These are phyloP conservation scores for Colletotrichum sublineola DNA, from an alignment of 2,329 filamentous ascomycete species.

Conservation along the genomic window DNA sequence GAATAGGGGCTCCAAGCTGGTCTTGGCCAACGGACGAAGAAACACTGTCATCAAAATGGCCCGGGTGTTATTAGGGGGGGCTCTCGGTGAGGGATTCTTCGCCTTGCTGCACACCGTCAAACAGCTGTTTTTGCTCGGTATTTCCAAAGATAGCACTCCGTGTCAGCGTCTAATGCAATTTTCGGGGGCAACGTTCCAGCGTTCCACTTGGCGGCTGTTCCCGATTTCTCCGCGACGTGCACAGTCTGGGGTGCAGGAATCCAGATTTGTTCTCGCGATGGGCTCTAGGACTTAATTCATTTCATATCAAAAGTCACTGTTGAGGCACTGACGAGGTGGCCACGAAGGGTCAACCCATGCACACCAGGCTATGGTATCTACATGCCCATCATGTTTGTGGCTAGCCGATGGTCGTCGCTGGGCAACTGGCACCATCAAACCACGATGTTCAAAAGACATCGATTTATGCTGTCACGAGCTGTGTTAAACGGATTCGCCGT, in stretches of 20 bases:
- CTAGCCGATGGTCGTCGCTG: not conserved
- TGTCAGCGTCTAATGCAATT: conserved; percentile 22
- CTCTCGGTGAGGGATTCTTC: conserved; percentile 4
- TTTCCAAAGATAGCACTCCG: conserved; percentile 24
- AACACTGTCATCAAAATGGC: not conserved
- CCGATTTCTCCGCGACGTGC: conserved; percentile 13
- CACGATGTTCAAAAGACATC: no score
- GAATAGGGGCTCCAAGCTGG: not conserved
- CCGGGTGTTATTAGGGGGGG: not conserved
- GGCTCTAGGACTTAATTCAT: not conserved
- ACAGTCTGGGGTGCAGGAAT: conserved; percentile 24
- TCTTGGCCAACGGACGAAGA: not conserved
- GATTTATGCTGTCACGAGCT: not conserved
- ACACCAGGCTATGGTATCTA: not conserved
- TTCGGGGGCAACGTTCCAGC: not conserved
- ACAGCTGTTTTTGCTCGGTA: not conserved
- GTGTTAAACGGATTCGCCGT: no score
- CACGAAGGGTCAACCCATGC: not conserved
- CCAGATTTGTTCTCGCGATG: not conserved
- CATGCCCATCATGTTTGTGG: not conserved
- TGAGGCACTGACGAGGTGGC: not conserved
- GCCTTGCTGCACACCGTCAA: not conserved
- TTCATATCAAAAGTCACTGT: not conserved
- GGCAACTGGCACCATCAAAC: no score
- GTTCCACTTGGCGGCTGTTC: conserved; percentile 24